Evolutionary conservation across 805 yeast species (phyloP), one percentile per base, ranked within the genome.

Genomic region (Monosporozyma siamensis): DNA sequence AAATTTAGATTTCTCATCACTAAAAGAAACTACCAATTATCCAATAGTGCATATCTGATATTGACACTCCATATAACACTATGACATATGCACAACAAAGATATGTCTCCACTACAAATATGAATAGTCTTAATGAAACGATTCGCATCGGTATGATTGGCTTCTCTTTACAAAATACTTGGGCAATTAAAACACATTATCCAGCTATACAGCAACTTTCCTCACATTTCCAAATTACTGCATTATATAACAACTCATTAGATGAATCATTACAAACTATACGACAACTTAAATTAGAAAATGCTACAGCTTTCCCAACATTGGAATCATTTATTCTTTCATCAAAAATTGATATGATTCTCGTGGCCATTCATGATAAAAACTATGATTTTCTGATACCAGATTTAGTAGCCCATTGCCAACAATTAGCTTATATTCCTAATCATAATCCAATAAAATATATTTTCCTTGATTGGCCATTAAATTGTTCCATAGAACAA

Each of bases 171-270:
- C 34, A 37, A 17, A 51, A 51, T 23, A 48, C 48, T 8, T 47
- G 49, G 47, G 56, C 55, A 15, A 45, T 51, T 6, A 47, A 50
- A 36, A 44, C 53, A 5, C 55, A 51, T 37, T 51, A 41, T 27
- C 45, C 46, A 18, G 51, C 52, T 4, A 47, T 51, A 10, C 38
- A 40, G 24, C 51, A 50, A 39, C 40, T 53, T 11, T 46, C 52
- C 8, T 45, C 51, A 6, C 41, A 46, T 24, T 51, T 48, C 30
- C 41, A 47, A 29, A 48, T 51, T 9, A 41, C 47, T 11, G 52
- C 55, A 14, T 30, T 51, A 32, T 44, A 38, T 18, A 48, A 51
- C 37, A 22, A 44, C 4, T 39, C 44, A 18, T 21, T 47, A 11
- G 48, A 50, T 17, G 29, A 46, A 21, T 48, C 53, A 4, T 24